Base-by-base conservation (phyloP, 495 filamentous ascomycete species). In the Friedmanniomyces endolithicus region DNA sequence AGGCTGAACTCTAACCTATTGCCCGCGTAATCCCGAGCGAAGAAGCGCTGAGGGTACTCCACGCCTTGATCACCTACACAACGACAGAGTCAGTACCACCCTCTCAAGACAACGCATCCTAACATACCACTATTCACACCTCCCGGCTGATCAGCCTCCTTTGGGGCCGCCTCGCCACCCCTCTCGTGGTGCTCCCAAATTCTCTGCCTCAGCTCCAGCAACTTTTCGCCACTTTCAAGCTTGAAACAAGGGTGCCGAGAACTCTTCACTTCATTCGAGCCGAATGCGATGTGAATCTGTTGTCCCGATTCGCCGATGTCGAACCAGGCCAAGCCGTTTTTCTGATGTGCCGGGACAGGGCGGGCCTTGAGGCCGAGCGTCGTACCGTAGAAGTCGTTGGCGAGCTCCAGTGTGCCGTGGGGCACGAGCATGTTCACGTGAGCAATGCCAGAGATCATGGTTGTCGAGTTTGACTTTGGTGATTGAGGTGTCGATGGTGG, bases 351-450 rank as follows among this genome's bases (percentile, higher is more conserved):
- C 0, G 80, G 80, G 8, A 82, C 79, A 2, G 74, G 65, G 0
- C 71, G 68, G 4, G 73, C 59, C 2, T 61, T 71, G 16, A 84
- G 66, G 25, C 72, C 75, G 0, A 83, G 71, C 0, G 78, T 83
- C 2, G 60, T 57, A 51, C 64, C 72, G 65, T 83, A 84, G 70
- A 84, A 84, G 11, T 64, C 68, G 8, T 67, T 58, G 8, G 80
- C 80, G 11, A 74, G 67, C 22, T 71, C 66, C 25, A 82, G 69
- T 1, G 78, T 79, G 39, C 71, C 76, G 0, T 63, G 62, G 0
- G 79, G 77, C 20, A 83, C 75, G 2, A 76, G 70, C 56, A 84
- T 69, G 64, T 84, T 84, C 48, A 82, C 67, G 65, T 82, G 80
- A 16, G 77, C 75, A 45, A 82, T 69, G 14, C 76, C 76, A 34